Conservation (phyloP, 1,139 yeast genomes). For the Nematodospora anomalae region DNA sequence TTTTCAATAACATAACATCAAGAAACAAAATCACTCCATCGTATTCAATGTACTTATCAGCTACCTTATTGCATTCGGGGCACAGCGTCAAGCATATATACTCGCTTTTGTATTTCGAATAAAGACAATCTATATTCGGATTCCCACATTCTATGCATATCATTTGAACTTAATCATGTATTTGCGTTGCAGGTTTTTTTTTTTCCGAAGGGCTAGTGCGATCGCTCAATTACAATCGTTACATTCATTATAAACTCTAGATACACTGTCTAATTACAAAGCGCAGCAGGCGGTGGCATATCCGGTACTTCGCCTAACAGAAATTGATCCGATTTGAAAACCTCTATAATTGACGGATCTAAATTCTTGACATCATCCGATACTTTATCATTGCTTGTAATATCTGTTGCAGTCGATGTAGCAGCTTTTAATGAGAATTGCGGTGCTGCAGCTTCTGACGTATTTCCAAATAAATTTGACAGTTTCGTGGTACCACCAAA, state of each 20-base stretch:
- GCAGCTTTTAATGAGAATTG: background rate
- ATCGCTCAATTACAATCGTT: constrained; percentile 1
- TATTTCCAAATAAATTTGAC: constrained; percentile 6
- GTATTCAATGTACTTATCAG: constrained; percentile 89
- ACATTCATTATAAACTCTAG: constrained; percentile 1
- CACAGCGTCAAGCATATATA: constrained; percentile 84
- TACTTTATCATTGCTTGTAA: background rate
- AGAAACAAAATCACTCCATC: constrained; percentile 82
- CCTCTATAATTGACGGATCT: constrained; percentile 40
- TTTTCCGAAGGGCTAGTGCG: background rate
- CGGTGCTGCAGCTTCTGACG: constrained; percentile 2
- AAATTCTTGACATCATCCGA: constrained; percentile 31
- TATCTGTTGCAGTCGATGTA: background rate
- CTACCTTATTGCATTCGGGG: constrained; percentile 65
- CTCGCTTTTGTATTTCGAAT: constrained; percentile 70
- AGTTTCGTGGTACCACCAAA: constrained; percentile 11
- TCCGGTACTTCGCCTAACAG: constrained; percentile 75
- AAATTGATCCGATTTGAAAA: constrained; percentile 55
- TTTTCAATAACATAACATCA: constrained; percentile 78
- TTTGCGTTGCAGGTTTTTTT: background rate
- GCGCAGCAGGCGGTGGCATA: constrained; percentile 65
- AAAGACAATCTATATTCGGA: constrained; percentile 59
- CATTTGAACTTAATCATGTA: constrained; percentile 44
- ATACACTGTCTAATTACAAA: constrained; percentile 10
- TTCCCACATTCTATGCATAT: constrained; percentile 85